Evolutionary conservation across 2,329 filamentous ascomycete genomes (phyloP), one percentile per base, ranked within the genome.

Genomic region (Alternaria panax): DNA sequence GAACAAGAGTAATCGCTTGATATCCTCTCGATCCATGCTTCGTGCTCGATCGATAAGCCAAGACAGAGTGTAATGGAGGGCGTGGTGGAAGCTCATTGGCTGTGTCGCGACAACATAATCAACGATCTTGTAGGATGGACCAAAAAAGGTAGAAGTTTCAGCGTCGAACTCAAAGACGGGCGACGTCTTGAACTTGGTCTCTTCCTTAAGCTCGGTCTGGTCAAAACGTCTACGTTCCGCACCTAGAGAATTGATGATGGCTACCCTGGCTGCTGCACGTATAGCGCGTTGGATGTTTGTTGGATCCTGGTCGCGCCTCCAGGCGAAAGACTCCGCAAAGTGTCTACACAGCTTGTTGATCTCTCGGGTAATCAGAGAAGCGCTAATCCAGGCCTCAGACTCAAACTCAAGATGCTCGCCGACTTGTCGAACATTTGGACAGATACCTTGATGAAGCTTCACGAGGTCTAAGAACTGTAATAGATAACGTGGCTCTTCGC

Each of bases 361-460:
- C 76, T 99, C 94, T 51, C 94, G 87, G 50, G 95, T 97, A 58
- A 99, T 91, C 51, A 98, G 85, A 7, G 93, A 97, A 4, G 95
- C 94, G 58, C 92, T 96, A 53, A 99, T 98, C 95, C 95, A 99
- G 20, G 92, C 91, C 79, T 99, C 96, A 2, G 93, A 96, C 79
- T 99, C 95, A 74, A 98, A 99, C 77, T 99, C 96, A 30, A 99
- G 92, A 76, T 99, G 95, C 73, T 98, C 95, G 16, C 93, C 93
- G 22, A 97, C 87, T 2, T 94, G 95, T 62, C 96, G 87, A 45
- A 93, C 85, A 71, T 98, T 99, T 1, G 95, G 95, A 69, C 94
- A 97, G 56, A 99, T 97, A 27, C 95, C 94, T 80, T 99, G 96
- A 66, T 97, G 93, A 45, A 99, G 85, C 78, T 97, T 97, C 64